Evolutionary conservation across 345 rosid species (phyloP).

Genomic region (Odontarrhena argentea): DNA sequence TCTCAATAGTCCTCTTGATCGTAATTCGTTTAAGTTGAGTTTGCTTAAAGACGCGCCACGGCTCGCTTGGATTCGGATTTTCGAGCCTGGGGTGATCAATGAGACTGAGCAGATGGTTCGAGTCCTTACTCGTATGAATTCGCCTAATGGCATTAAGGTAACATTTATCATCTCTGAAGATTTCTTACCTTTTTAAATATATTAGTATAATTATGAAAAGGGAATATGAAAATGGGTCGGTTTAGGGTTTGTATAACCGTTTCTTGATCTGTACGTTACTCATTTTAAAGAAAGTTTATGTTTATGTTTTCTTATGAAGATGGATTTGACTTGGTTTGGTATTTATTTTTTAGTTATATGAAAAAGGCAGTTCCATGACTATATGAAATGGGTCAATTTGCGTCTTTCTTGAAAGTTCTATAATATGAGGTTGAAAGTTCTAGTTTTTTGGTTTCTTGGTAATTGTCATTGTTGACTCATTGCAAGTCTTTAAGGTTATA

Average conservation of each 20-base stretch:
- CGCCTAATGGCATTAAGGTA: conserved; percentile 96
- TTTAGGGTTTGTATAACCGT: conserved; percentile 39
- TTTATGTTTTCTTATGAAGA: background rate
- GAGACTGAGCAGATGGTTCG: conserved; percentile 60
- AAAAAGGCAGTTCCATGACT: background rate
- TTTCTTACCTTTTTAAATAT: background rate
- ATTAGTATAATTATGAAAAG: background rate
- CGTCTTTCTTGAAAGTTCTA: background rate
- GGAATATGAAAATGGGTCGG: background rate
- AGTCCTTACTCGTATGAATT: conserved; percentile 73
- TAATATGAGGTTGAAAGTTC: too few relatives aligned
- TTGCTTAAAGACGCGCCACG: conserved; percentile 64
- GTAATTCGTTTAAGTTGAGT: conserved; percentile 63
- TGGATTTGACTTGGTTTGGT: conserved; percentile 22
- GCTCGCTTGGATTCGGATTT: conserved; percentile 72
- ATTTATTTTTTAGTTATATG: background rate
- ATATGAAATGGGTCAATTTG: background rate
- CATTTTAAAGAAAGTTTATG: background rate
- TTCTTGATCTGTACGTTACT: conserved; percentile 38
- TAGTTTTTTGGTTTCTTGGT: background rate
- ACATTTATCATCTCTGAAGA: background rate
- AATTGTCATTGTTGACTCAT: conserved; percentile 8
- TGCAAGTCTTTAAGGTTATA: background rate
- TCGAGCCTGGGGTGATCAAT: conserved; percentile 48
- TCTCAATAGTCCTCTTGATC: conserved; percentile 69